phyloP scores from a whole-genome alignment of 23 red algal genomes.

The Chondrus crispus region DNA sequence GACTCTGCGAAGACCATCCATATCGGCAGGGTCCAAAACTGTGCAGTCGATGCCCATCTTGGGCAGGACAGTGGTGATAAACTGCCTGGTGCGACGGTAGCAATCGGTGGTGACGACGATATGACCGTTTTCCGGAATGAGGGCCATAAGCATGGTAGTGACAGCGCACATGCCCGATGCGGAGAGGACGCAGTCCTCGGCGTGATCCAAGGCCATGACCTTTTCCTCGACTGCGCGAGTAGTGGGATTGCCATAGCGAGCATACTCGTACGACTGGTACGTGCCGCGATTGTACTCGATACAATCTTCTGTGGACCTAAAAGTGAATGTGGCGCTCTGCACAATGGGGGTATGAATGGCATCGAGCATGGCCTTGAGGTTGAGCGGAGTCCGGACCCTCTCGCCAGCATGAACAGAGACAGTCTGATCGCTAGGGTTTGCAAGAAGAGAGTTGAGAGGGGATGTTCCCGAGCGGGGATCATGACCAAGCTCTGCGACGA shows the following conservation, averaged over 20 bases:
- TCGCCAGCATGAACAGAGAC: constrained; percentile 93
- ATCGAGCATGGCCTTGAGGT: constrained; percentile 75
- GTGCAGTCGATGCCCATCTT: constrained; percentile 80
- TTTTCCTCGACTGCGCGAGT: constrained; percentile 95
- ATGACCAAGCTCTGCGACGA: background rate
- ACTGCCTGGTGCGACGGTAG: constrained; percentile 96
- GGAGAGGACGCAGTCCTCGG: constrained; percentile 88
- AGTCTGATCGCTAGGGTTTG: constrained; percentile 34
- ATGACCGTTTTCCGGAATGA: constrained; percentile 72
- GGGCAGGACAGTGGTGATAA: constrained; percentile 85
- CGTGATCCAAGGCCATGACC: constrained; percentile 77
- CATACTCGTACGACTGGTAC: constrained; percentile 97
- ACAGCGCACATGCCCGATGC: constrained; percentile 96
- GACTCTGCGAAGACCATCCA: constrained; percentile 36
- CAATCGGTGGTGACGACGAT: constrained; percentile 97
- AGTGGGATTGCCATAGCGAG: constrained; percentile 95
- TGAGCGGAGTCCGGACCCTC: constrained; percentile 75
- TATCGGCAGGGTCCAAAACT: constrained; percentile 86
- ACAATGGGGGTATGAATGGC: constrained; percentile 91
- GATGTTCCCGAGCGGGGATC: background rate
- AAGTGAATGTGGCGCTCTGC: constrained; percentile 91
- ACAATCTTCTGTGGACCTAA: constrained; percentile 83
- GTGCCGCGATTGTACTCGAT: constrained; percentile 93
- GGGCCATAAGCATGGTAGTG: constrained; percentile 96
- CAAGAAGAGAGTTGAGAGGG: background rate